phyloP scores from a whole-genome alignment of 1,139 yeast species.

The Suhomyces bolitotheri region DNA sequence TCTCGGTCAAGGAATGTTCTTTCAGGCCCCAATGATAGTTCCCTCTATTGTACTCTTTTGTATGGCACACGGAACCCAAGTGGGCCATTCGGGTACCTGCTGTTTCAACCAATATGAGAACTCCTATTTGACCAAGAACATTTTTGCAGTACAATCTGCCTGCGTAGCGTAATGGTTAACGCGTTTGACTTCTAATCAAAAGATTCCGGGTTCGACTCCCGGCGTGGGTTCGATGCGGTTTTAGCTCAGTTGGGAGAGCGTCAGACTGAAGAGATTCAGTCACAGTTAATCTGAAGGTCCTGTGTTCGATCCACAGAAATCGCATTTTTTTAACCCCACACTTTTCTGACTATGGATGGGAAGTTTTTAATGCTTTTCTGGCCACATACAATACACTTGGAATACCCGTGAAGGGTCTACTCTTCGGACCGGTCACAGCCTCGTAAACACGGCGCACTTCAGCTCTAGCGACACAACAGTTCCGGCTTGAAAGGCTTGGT shows the following conservation, averaged over 20 bases:
- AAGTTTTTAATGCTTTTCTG: background rate
- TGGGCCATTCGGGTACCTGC: too few relatives aligned
- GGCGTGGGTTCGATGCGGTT: constrained; percentile 34
- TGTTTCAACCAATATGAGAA: too few relatives aligned
- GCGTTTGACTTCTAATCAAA: constrained; percentile 22
- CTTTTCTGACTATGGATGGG: background rate
- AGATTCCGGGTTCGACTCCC: constrained; percentile 55
- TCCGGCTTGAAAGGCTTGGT: background rate
- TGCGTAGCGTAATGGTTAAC: constrained; percentile 22
- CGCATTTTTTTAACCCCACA: constrained; percentile 14
- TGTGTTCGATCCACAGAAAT: constrained; percentile 52
- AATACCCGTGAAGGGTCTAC: too few relatives aligned
- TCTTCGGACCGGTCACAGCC: too few relatives aligned
- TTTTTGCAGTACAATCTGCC: too few relatives aligned
- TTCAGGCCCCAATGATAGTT: too few relatives aligned
- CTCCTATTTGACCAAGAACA: too few relatives aligned
- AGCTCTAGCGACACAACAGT: background rate
- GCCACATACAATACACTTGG: too few relatives aligned
- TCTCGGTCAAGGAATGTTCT: too few relatives aligned
- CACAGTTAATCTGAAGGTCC: constrained; percentile 47
- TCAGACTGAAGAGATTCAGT: constrained; percentile 48
- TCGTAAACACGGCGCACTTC: too few relatives aligned
- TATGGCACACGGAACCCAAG: too few relatives aligned
- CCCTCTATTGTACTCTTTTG: too few relatives aligned
- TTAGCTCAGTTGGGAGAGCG: constrained; percentile 90